Conservation (phyloP, 148 eudicot species). For the Amaranthus palmeri region DNA sequence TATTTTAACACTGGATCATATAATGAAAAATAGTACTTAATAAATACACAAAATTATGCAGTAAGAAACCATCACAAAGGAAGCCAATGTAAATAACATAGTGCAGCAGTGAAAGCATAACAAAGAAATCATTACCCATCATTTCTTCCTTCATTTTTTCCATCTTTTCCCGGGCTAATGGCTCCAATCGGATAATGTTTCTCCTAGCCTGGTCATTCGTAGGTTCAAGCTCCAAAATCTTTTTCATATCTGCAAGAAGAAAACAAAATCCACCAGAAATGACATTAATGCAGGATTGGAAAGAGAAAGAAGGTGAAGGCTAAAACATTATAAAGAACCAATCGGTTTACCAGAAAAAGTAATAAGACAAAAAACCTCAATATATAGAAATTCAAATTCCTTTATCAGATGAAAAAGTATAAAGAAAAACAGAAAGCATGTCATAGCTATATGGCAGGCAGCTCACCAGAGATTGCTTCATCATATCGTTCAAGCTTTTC, state of each 20-base stretch:
- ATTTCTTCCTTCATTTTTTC: conserved; percentile 97
- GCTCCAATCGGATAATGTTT: conserved; percentile 72
- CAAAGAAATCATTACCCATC: conserved; percentile 49
- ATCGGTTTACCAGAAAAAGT: not conserved
- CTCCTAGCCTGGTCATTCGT: conserved; percentile 76
- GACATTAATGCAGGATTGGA: not conserved
- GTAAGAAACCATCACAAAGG: not conserved
- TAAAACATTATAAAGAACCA: not conserved
- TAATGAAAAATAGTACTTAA: not conserved
- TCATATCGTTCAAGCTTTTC: conserved; percentile 94
- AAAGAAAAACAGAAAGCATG: not conserved
- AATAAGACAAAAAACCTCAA: not conserved
- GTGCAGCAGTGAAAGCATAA: not conserved
- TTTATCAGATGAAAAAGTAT: not conserved
- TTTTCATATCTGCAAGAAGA: conserved; percentile 54
- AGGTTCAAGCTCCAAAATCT: conserved; percentile 78
- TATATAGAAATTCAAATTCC: not conserved
- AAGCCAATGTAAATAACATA: not conserved
- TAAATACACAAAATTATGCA: not conserved
- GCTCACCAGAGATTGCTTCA: conserved; percentile 80
- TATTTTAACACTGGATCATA: too few species aligned
- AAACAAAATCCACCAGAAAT: conserved; percentile 8
- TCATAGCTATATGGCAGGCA: not conserved
- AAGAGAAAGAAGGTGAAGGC: not conserved
- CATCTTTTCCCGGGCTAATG: conserved; percentile 78